phyloP scores from a whole-genome alignment of 768 basidiomycete genomes.

The Hygrophorus russula region DNA sequence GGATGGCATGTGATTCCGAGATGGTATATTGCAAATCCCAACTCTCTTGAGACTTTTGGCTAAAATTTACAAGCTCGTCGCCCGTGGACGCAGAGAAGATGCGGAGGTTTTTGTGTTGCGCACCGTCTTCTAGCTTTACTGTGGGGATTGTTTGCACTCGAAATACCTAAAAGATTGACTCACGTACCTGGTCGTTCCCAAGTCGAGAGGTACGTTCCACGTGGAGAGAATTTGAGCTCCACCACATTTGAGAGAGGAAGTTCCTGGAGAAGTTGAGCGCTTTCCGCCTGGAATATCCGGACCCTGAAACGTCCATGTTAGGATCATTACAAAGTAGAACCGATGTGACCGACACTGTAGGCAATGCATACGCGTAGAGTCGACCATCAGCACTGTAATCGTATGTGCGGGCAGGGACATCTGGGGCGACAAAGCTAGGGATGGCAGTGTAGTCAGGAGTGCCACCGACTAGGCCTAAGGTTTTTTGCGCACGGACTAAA shows the following conservation, averaged over 20 bases:
- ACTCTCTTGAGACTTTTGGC: conserved; percentile 83
- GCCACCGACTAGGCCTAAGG: conserved; percentile 75
- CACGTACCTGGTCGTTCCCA: conserved; percentile 81
- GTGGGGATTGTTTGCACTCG: not conserved
- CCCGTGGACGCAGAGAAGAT: conserved; percentile 82
- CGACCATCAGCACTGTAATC: conserved; percentile 82
- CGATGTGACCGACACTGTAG: conserved; percentile 47
- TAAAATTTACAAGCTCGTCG: conserved; percentile 77
- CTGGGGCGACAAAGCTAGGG: conserved; percentile 53
- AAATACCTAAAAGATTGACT: not conserved
- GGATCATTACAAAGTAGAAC: conserved; percentile 1
- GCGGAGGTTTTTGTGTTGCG: conserved; percentile 89
- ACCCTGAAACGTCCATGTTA: conserved; percentile 35
- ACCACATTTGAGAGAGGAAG: conserved; percentile 64
- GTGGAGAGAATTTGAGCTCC: conserved; percentile 87
- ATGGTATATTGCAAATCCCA: conserved; percentile 92
- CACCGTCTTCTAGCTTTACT: conserved; percentile 83
- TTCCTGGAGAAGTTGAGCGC: conserved; percentile 62
- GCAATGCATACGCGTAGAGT: conserved; percentile 76
- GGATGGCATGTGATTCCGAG: conserved; percentile 77
- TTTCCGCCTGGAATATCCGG: conserved; percentile 66
- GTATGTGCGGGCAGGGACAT: conserved; percentile 62
- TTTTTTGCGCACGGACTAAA: conserved; percentile 90
- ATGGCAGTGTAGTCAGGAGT: conserved; percentile 64
- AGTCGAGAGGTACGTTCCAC: conserved; percentile 86